Base-by-base conservation (phyloP, 768 basidiomycete species). In the Boletus tylopilopsis region DNA sequence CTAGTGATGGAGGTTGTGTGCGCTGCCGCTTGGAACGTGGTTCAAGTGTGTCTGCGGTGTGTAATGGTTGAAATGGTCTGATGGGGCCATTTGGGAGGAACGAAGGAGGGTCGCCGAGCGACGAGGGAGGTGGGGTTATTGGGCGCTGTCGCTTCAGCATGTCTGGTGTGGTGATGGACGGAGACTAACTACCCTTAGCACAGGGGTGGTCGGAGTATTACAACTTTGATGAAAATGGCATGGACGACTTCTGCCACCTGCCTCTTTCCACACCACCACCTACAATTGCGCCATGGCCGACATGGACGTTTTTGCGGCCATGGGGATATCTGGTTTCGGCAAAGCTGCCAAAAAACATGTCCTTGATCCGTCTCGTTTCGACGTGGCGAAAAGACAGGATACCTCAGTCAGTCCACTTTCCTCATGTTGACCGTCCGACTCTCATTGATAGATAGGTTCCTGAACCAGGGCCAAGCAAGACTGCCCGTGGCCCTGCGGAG, bases 241-340 rank as follows among this genome's bases (percentile, higher is more conserved):
- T 33, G 47, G 47, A 29, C 29, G 55, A 55, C 61, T 42, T 51
- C 48, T 47, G 60, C 56, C 60, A 63, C 62, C 44, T 2, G 23
- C 24, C 29, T n/a, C 44, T 42, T 42, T 13, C 15, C 13, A 37
- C 51, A 37, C 51, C 6, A 40, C 52, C 41, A 55, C 42, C 39
- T 21, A 42, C 51, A 30, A 37, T n/a, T n/a, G n/a, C 58, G 48
- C 37, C n/a, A 80, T 80, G 79, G 67, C 67, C 22, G 80, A 84
- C 67, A 75, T 76, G 71, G 88, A 90, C 53, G 69, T 91, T 18
- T 77, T 91, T 59, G 82, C 85, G 2, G 80, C 85, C 11, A 91
- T 94, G 85, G 90, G 90, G 6, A 87, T 93, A 49, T 59, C 81
- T 59, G 87, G 87, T 21, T 94, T 94, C 63, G 91, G 91, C 22